A percentile compares a stretch with the other conserved stretches of the same genome.
Evolutionary conservation across 192 early-diverging fungal species (phyloP).

Genomic region (Linnemannia hyalina): DNA sequence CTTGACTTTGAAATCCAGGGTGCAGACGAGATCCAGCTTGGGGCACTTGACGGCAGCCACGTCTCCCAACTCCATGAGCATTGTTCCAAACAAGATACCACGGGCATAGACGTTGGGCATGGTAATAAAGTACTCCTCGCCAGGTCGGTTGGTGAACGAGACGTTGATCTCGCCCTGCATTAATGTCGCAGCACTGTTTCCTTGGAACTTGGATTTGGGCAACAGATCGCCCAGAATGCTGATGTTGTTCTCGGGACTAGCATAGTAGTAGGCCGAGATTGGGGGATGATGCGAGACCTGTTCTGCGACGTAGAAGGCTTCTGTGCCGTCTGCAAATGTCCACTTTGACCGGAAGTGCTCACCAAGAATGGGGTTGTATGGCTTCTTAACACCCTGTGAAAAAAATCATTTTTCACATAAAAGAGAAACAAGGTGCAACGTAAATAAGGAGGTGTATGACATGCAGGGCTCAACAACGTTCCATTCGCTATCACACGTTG

Average conservation of each 20-base stretch:
- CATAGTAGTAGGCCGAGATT: constrained; percentile 86
- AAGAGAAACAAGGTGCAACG: background rate
- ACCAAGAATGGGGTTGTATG: constrained; percentile 95
- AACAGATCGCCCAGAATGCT: constrained; percentile 83
- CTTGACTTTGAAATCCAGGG: constrained; percentile 93
- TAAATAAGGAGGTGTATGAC: background rate
- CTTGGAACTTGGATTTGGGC: constrained; percentile 89
- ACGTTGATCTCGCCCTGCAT: constrained; percentile 83
- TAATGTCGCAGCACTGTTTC: constrained; percentile 93
- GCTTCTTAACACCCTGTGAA: constrained; percentile 88
- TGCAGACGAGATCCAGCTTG: constrained; percentile 81
- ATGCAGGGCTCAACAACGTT: constrained; percentile 9
- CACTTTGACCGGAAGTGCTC: constrained; percentile 92
- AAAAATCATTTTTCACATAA: no score
- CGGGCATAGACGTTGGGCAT: constrained; percentile 96
- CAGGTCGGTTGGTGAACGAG: constrained; percentile 70
- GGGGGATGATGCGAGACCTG: constrained; percentile 97
- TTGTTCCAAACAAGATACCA: constrained; percentile 93
- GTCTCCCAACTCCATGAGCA: constrained; percentile 95
- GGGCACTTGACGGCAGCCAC: constrained; percentile 76
- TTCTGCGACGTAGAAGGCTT: constrained; percentile 87
- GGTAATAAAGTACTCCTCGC: constrained; percentile 84
- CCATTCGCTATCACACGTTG: background rate
- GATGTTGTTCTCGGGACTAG: constrained; percentile 84
- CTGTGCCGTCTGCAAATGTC: constrained; percentile 75